Evolutionary conservation across 306 rosid species (phyloP).

Genomic region (Cucurbita argyrosperma): DNA sequence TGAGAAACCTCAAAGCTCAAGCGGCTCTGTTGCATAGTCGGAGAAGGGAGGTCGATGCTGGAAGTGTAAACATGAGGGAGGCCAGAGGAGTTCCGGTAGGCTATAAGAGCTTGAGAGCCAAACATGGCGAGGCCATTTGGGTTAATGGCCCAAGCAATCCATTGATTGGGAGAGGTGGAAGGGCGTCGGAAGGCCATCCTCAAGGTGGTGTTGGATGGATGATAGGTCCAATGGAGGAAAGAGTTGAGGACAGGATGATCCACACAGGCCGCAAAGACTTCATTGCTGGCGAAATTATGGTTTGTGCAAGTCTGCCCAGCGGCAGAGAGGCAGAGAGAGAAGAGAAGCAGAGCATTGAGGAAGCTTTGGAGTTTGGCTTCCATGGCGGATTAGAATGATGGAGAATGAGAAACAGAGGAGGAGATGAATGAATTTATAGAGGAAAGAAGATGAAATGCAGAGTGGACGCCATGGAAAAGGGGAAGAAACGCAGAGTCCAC

Average conservation of each 20-base stretch:
- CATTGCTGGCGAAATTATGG: neutral
- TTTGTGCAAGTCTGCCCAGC: constrained; percentile 8
- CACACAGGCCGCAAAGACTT: neutral
- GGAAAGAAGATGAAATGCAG: no score
- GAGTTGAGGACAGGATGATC: constrained; percentile 5
- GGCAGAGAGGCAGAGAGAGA: neutral
- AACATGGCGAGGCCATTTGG: neutral
- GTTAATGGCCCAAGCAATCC: constrained; percentile 17
- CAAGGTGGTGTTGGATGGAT: neutral
- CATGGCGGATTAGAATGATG: neutral
- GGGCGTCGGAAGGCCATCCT: constrained; percentile 1
- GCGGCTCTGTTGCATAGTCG: neutral
- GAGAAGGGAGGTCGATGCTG: neutral
- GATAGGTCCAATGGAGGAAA: constrained; percentile 10
- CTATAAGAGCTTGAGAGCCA: constrained; percentile 9
- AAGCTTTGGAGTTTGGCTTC: neutral
- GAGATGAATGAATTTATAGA: no score
- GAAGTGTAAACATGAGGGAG: neutral
- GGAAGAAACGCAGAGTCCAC: no score
- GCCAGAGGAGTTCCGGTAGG: neutral
- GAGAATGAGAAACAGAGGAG: no score
- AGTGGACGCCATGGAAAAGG: no score
- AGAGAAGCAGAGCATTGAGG: neutral
- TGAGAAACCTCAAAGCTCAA: neutral
- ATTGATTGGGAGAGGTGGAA: neutral